Evolutionary conservation across 2,329 filamentous ascomycete species (phyloP), one percentile per base, ranked within the genome.

Genomic region (Cladorrhinum sp.): DNA sequence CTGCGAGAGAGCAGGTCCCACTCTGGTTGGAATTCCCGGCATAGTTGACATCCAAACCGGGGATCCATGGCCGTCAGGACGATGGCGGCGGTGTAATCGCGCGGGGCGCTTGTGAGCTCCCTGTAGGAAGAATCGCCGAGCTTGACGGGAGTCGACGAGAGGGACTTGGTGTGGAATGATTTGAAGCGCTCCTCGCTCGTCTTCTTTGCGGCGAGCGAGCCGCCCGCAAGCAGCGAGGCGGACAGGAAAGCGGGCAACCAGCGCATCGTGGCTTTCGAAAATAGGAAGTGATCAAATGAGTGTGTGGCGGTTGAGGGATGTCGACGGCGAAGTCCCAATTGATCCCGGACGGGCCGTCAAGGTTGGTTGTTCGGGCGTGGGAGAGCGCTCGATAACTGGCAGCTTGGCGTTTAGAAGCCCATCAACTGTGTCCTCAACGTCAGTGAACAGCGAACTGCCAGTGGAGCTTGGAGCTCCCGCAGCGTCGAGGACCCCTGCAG

Each of bases 21-120:
- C 77, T 99, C 95, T 1, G 93, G 89, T 74, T 96, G 90, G 75
- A 99, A 96, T 57, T 96, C 91, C 57, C 86, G 84, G 75, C 95
- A 99, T 54, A 98, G 80, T 66, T 87, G 80, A 74, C 95, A 99
- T 62, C 90, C 91, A 73, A 91, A 97, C 61, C 91, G 86, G 30
- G 86, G 72, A 67, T 96, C 93, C 70, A 93, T 77, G 39, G 95
- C 95, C 1, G 95, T 99, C 66, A 99, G 79, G 14, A 99, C 84
- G 2, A 99, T 84, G 2, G 87, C 88, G 26, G 90, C 83, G 42
- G 87, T 87, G 75, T 97, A 96, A 76, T 99, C 90, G 67, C 95
- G 86, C 12, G 93, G 92, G 1, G 84, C 77, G 16, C 85, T 78
- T 2, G 91, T 96, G 67, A 98, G 78, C 66, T 90, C 84, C 67